These are phyloP conservation scores for Chlorencoelia australis DNA, from an alignment of 2,329 filamentous ascomycete genomes.

Conservation along the genomic window DNA sequence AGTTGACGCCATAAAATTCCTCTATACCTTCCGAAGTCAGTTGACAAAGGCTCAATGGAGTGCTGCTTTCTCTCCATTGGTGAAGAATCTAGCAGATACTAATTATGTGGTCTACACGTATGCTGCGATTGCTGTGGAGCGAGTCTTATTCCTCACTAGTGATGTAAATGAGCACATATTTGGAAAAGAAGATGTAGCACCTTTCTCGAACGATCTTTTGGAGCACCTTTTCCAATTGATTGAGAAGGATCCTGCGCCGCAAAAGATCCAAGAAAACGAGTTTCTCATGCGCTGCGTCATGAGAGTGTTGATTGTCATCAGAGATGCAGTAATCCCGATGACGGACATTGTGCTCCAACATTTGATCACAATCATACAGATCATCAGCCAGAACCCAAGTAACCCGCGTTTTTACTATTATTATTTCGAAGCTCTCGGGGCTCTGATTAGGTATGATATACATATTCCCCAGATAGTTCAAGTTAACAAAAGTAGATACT, in stretches of 20 bases:
- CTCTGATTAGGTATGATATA: slow-evolving; percentile 50
- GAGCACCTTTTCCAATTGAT: slow-evolving; percentile 87
- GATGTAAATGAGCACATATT: slow-evolving; percentile 70
- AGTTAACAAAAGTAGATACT: slow-evolving; percentile 36
- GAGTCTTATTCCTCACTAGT: slow-evolving; percentile 75
- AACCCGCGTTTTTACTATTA: slow-evolving; percentile 99
- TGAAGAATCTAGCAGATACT: slow-evolving; percentile 78
- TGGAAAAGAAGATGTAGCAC: slow-evolving; percentile 64
- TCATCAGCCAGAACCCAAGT: slow-evolving; percentile 90
- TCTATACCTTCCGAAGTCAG: slow-evolving; percentile 94
- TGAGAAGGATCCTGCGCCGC: slow-evolving; percentile 70
- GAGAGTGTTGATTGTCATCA: slow-evolving; percentile 90
- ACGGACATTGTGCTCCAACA: slow-evolving; percentile 72
- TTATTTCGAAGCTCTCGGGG: slow-evolving; percentile 89
- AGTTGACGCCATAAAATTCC: slow-evolving; percentile 95
- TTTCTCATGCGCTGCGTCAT: slow-evolving; percentile 98
- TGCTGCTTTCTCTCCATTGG: slow-evolving; percentile 76
- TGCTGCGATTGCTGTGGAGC: slow-evolving; percentile 91
- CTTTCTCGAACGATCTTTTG: slow-evolving; percentile 75
- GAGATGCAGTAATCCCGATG: slow-evolving; percentile 65
- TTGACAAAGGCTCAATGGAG: slow-evolving; percentile 89
- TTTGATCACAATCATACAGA: slow-evolving; percentile 78
- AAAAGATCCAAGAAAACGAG: slow-evolving; percentile 97
- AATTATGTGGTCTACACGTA: slow-evolving; percentile 99
- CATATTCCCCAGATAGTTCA: not conserved